Evolutionary conservation across 352 stramenopile genomes (phyloP), one percentile per base, ranked within the genome.

Genomic region (Globisporangium ultimum): DNA sequence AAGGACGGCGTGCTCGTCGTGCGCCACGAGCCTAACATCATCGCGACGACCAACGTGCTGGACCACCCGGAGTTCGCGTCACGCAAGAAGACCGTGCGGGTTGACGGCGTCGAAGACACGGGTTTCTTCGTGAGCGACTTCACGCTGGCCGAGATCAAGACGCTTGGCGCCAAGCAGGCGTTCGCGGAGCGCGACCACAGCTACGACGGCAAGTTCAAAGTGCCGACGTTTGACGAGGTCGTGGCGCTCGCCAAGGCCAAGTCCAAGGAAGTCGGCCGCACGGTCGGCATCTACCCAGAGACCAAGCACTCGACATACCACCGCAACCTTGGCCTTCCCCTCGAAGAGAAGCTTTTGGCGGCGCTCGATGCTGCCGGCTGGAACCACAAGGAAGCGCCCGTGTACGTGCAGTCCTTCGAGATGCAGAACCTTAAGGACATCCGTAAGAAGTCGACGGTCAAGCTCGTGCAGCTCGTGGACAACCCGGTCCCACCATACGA

Each of bases 51-150:
- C 8, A 78, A 98, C 74, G 78, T 98, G n/a, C 64, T 72, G 36
- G 68, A 78, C 40, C 78, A 76, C 52, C 70, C 84, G 1, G 81
- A 95, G 65, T 95, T 93, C 52, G 76, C 80, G 45, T 68, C 77
- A 61, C 77, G 84, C 48, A 68, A 76, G 55, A 74, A 72, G 51
- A 89, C 69, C 43, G 73, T 82, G 24, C 74, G 64, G 20, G 58
- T 91, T 3, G 82, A 91, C 48, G 84, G 82, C 46, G 66, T 78
- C 22, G 55, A 74, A 42, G 72, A 74, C 20, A 65, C 68, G 18
- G 83, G 88, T 13, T 98, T 91, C 67, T 98, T 91, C 60, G 84
- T 91, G 48, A 91, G 83, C 59, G 88, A 98, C 65, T 98, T 98
- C 81, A 95, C 87, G 40, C 80, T 94, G 21, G 75, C 74, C 9